Percentiles rank a stretch among this genome's conserved stretches.
These are phyloP conservation scores for Lactifluus volemus DNA, from an alignment of 768 basidiomycete species.

Conservation along the genomic window DNA sequence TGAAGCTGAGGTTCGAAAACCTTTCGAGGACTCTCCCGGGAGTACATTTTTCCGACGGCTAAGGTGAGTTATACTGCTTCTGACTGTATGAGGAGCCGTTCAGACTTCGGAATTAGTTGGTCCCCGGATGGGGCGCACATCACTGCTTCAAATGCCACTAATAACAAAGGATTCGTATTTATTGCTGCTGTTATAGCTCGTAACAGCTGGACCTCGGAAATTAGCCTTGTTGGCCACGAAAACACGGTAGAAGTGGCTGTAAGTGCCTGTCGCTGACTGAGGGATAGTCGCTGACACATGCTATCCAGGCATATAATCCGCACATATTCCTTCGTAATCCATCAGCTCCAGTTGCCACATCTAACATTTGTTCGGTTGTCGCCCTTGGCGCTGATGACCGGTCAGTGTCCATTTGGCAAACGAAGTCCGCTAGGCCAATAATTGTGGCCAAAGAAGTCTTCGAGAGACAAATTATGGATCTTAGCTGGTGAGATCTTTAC, in stretches of 20 bases:
- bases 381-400: slow-evolving; percentile 92
- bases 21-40: slow-evolving; percentile 89
- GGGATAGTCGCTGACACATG: neutral
- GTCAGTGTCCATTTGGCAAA: slow-evolving; percentile 94
- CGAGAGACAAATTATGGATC: slow-evolving; percentile 89
- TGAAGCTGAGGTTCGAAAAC: slow-evolving; percentile 78
- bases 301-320: slow-evolving; percentile 78
- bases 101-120: slow-evolving; percentile 51
- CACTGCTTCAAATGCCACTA: slow-evolving; percentile 95
- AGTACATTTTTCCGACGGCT: slow-evolving; percentile 90
- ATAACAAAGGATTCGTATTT: slow-evolving; percentile 92
- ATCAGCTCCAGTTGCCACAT: slow-evolving; percentile 53
- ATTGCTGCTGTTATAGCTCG: slow-evolving; percentile 93
- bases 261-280: slow-evolving; percentile 25
- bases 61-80: slow-evolving; percentile 41
- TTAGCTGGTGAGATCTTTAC: slow-evolving; percentile 65
- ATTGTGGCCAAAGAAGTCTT: slow-evolving; percentile 94
- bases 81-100: neutral
- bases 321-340: slow-evolving; percentile 84
- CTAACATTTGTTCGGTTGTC: slow-evolving; percentile 85
- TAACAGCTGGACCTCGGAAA: slow-evolving; percentile 83
- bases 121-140: slow-evolving; percentile 99
- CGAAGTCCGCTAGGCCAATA: slow-evolving; percentile 81
- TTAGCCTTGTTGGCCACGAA: slow-evolving; percentile 93
- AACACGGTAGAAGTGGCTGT: slow-evolving; percentile 96